Evolutionary conservation across 805 yeast species (phyloP).

Genomic region (Sugiyamaella qingdaonensis): DNA sequence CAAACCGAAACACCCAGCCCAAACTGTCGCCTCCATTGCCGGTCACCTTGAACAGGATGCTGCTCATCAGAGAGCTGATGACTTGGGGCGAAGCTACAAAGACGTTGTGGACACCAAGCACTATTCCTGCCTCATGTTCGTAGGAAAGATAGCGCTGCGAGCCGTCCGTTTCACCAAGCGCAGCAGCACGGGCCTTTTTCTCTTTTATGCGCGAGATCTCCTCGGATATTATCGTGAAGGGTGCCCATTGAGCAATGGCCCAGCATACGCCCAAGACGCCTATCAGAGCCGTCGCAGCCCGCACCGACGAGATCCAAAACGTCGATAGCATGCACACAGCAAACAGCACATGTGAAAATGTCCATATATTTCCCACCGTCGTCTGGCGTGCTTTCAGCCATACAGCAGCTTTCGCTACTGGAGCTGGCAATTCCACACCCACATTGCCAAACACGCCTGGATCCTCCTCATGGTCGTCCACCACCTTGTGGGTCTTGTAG

Average conservation of each 20-base stretch:
- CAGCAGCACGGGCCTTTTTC: slow-evolving; percentile 33
- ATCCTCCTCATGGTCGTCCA: slow-evolving; percentile 9
- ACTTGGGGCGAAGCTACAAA: slow-evolving; percentile 58
- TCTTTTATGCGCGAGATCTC: slow-evolving; percentile 51
- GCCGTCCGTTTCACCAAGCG: slow-evolving; percentile 16
- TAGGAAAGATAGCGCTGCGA: slow-evolving; percentile 23
- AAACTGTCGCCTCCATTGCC: slow-evolving; percentile 38
- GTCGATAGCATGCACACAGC: slow-evolving; percentile 46
- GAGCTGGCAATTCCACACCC: neutral
- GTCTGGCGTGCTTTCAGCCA: neutral
- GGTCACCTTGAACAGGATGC: slow-evolving; percentile 42
- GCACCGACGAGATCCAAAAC: slow-evolving; percentile 40
- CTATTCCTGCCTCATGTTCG: slow-evolving; percentile 54
- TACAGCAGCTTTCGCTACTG: neutral
- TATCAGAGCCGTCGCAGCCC: slow-evolving; percentile 45
- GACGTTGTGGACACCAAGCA: slow-evolving; percentile 54
- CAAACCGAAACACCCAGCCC: slow-evolving; percentile 56
- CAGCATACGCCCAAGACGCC: slow-evolving; percentile 56
- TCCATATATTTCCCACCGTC: slow-evolving; percentile 46
- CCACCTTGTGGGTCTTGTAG: slow-evolving; percentile 12
- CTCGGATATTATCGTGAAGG: slow-evolving; percentile 57
- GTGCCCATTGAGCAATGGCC: slow-evolving; percentile 67
- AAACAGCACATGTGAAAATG: slow-evolving; percentile 47
- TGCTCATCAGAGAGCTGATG: slow-evolving; percentile 46
- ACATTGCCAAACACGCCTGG: neutral